Base-by-base conservation (phyloP, 768 basidiomycete genomes). In the Mycena galericulata region DNA sequence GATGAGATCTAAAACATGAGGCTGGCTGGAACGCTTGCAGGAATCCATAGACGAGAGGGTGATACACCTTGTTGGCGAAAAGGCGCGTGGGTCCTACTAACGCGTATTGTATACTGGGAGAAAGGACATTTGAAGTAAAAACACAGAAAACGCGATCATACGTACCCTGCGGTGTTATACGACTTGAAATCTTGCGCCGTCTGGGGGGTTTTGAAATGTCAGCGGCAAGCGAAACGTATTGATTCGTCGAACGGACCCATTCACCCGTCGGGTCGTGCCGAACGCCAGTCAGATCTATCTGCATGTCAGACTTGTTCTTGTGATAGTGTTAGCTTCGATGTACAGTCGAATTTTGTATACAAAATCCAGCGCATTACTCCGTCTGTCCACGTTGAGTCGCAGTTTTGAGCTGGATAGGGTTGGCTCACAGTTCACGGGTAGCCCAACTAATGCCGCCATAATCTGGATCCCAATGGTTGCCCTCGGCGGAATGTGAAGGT, bases 101-200 rank as follows among this genome's bases (percentile, higher is more conserved):
- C 10, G 50, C 50, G 32, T 53, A 53, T 53, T 53, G 50, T 8
- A 53, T 53, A 9, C 50, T 34, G 32, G 8, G 3, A 20, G 47
- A 5, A 4, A 18, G 9, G 8, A 27, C 6, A 12, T 26, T 27
- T 8, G 7, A 26, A 2, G 22, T 10, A 2, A 20, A 18, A 6
- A 43, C 12, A 20, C 6, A 43, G 10, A 12, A n/a, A n/a, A 43
- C 8, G n/a, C n/a, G n/a, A n/a, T n/a, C n/a, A 50, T 2, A 50
- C 22, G 18, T 40, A 55, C 30, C 57, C 57, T 2, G 45, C 46
- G 15, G 58, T 60, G 24, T 60, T 60, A 32, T 60, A 60, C 26
- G 58, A 60, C 32, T 49, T 60, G 58, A 60, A 38, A 29, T 60
- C 46, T 49, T 60, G 58, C 1, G 22, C 58, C 12, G 58, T 60